phyloP scores from a whole-genome alignment of 1,139 yeast species.

The Lodderomyces pseudojiufengensis region DNA sequence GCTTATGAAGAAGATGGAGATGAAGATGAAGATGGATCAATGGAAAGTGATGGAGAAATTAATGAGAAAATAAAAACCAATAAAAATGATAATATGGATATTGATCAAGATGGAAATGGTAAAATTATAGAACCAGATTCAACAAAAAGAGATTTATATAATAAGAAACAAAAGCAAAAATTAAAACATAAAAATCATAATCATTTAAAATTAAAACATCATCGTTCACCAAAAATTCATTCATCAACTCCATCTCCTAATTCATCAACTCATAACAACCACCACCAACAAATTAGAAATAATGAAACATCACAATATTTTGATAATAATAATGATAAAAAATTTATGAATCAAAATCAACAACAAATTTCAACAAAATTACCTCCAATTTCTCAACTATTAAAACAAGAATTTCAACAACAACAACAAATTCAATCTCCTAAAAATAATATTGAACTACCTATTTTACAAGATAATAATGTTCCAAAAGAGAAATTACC shows the following conservation, averaged over 20 bases:
- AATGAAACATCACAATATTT: slow-evolving; percentile 3
- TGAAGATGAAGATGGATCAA: slow-evolving; percentile 10
- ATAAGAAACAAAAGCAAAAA: not conserved
- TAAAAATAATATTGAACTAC: slow-evolving; percentile 2
- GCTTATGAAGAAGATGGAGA: slow-evolving; percentile 4
- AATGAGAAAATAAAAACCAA: not conserved
- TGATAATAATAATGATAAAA: slow-evolving; percentile 1
- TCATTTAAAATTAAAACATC: not conserved
- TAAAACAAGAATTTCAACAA: slow-evolving; percentile 6
- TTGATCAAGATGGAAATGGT: not conserved
- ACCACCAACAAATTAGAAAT: not conserved
- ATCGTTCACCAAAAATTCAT: too few species aligned
- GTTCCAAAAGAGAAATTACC: slow-evolving; percentile 9
- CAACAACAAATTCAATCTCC: too few species aligned
- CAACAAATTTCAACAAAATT: slow-evolving; percentile 4
- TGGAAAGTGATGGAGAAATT: slow-evolving; percentile 5
- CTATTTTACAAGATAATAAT: slow-evolving; percentile 4
- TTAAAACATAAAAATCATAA: too few species aligned
- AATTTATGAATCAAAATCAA: not conserved
- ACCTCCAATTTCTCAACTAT: slow-evolving; percentile 13
- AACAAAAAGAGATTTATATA: too few species aligned
- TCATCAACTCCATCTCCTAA: too few species aligned
- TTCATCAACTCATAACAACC: too few species aligned
- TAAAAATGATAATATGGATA: slow-evolving; percentile 1
- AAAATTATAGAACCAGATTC: not conserved